Evolutionary conservation across 306 rosid genomes (phyloP).

Genomic region (Canavalia ensiformis): DNA sequence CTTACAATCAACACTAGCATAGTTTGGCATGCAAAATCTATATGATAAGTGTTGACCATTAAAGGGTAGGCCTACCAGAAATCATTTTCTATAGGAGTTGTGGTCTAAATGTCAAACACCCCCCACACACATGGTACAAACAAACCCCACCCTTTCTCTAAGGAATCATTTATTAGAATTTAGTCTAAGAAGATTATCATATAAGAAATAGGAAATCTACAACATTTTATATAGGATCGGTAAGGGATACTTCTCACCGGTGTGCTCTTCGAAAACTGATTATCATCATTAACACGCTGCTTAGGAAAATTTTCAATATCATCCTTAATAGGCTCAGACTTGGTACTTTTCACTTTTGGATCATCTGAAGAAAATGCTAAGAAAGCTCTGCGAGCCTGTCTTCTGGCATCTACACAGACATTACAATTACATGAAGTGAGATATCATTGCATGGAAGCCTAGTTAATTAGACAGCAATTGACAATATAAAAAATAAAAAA

Average conservation of each 20-base stretch:
- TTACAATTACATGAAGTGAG: conserved; percentile 29
- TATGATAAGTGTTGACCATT: neutral
- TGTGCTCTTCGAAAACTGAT: conserved; percentile 69
- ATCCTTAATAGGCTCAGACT: conserved; percentile 55
- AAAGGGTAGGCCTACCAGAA: conserved; percentile 12
- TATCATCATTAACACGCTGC: conserved; percentile 62
- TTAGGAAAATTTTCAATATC: conserved; percentile 53
- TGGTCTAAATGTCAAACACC: no score
- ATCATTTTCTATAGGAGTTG: neutral
- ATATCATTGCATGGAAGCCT: conserved; percentile 31
- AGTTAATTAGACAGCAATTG: conserved; percentile 39
- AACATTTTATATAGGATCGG: conserved; percentile 16
- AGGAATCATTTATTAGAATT: conserved; percentile 29
- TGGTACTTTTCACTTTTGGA: conserved; percentile 51
- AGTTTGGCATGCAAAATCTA: conserved; percentile 26
- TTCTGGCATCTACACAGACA: conserved; percentile 74
- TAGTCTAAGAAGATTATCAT: conserved; percentile 37
- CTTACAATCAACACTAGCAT: neutral
- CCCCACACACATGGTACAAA: neutral
- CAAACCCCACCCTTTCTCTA: neutral
- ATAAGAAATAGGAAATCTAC: conserved; percentile 26
- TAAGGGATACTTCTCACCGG: conserved; percentile 66
- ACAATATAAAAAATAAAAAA: conserved; percentile 35
- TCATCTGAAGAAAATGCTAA: conserved; percentile 83
- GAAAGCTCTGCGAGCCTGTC: conserved; percentile 95